Evolutionary conservation across 208 protist species (phyloP).

Genomic region (Herpetomonas muscarum): DNA sequence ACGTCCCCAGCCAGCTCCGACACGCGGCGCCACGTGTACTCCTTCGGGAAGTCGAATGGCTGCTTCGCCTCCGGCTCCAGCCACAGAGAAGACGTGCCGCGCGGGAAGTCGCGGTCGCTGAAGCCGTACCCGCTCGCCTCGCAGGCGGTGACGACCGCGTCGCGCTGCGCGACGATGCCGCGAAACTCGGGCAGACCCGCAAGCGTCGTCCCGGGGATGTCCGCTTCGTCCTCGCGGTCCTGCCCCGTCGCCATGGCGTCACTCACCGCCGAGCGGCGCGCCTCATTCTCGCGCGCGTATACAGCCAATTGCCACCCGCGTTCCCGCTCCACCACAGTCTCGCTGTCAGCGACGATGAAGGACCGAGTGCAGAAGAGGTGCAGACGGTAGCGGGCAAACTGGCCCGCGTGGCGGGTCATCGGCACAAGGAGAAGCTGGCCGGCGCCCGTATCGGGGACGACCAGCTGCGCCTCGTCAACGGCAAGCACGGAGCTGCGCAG

Average conservation of each 20-base stretch:
- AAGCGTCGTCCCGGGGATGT: not conserved
- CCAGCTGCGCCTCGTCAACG: constrained; percentile 16
- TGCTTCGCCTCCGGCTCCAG: constrained; percentile 45
- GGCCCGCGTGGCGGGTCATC: constrained; percentile 57
- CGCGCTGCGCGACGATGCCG: constrained; percentile 17
- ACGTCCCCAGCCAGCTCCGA: constrained; percentile 21
- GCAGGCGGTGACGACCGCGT: constrained; percentile 46
- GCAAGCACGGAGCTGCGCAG: constrained; percentile 32
- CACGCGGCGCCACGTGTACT: constrained; percentile 58
- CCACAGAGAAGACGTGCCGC: constrained; percentile 71
- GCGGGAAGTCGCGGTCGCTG: constrained; percentile 79
- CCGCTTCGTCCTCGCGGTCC: not conserved
- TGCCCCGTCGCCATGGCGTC: not conserved
- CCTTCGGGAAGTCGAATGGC: constrained; percentile 40
- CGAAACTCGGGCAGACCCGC: constrained; percentile 7
- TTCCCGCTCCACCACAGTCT: constrained; percentile 21
- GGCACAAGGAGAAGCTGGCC: constrained; percentile 49
- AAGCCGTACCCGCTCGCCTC: constrained; percentile 41
- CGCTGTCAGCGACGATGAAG: constrained; percentile 38
- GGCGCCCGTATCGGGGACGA: constrained; percentile 16
- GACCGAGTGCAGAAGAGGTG: constrained; percentile 54
- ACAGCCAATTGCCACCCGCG: constrained; percentile 30
- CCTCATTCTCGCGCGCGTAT: constrained; percentile 37
- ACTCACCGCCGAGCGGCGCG: constrained; percentile 10
- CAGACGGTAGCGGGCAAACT: constrained; percentile 46